Evolutionary conservation across 106 monocot genomes (phyloP).

Genomic region (Iris macrosiphon): DNA sequence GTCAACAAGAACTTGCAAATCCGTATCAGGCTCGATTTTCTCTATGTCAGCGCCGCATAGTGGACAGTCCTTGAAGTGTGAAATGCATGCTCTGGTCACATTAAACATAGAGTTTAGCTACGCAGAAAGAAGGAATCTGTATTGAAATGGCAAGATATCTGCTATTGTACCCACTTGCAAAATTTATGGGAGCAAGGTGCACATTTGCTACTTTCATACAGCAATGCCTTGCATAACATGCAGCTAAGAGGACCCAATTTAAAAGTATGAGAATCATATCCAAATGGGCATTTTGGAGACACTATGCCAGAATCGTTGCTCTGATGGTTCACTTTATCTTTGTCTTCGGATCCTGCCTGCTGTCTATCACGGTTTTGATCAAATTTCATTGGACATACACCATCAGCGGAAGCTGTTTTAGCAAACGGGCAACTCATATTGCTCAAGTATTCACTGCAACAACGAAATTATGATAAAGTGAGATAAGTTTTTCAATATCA

Average conservation of each 20-base stretch:
- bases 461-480: neutral
- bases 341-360: slow-evolving; percentile 15
- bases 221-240: slow-evolving; percentile 80
- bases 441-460: slow-evolving; percentile 10
- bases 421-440: slow-evolving; percentile 94
- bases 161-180: slow-evolving; percentile 74
- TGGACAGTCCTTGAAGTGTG: slow-evolving; percentile 90
- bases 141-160: neutral
- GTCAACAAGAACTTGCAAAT: slow-evolving; percentile 78
- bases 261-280: slow-evolving; percentile 90
- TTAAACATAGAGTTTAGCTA: slow-evolving; percentile 1
- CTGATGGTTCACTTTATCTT: slow-evolving; percentile 24
- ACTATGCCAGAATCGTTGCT: slow-evolving; percentile 31
- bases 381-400: slow-evolving; percentile 50
- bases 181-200: slow-evolving; percentile 87
- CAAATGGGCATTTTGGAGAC: slow-evolving; percentile 87
- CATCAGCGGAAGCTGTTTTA: slow-evolving; percentile 35
- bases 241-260: slow-evolving; percentile 95
- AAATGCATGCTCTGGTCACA: slow-evolving; percentile 61
- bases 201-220: slow-evolving; percentile 85
- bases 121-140: neutral
- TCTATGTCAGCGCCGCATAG: slow-evolving; percentile 97
- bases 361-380: slow-evolving; percentile 21
- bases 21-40: slow-evolving; percentile 71
- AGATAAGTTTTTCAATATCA: neutral